Conservation (phyloP, 345 rosid species). For the Litchi chinensis region DNA sequence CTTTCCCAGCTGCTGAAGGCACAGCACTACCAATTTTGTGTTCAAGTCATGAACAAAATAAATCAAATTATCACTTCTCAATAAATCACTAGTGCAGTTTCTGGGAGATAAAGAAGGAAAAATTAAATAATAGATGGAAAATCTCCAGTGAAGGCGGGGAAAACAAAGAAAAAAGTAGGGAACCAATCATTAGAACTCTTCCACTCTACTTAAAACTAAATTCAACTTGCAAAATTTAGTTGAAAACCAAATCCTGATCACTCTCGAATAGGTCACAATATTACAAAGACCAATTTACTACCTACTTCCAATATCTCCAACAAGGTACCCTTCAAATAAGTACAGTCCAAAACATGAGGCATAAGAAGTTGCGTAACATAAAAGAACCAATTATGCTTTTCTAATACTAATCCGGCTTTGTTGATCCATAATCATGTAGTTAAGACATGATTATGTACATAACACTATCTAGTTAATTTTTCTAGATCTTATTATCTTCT, state of each 20-base stretch:
- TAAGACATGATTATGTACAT: no score
- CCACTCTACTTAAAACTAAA: not conserved
- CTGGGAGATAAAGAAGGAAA: no score
- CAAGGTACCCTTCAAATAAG: not conserved
- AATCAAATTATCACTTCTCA: not conserved
- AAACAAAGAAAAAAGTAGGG: no score
- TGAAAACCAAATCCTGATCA: not conserved
- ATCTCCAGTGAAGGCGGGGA: no score
- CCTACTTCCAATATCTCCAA: not conserved
- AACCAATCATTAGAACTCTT: not conserved
- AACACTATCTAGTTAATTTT: not conserved
- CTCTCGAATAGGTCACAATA: not conserved
- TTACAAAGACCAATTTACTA: not conserved
- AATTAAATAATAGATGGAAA: no score
- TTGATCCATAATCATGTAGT: not conserved
- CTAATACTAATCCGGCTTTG: not conserved
- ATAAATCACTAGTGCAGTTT: not conserved
- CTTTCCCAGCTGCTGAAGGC: not conserved
- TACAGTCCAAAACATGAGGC: not conserved
- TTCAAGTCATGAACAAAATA: not conserved
- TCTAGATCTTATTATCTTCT: not conserved
- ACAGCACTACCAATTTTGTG: not conserved
- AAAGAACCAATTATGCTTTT: not conserved
- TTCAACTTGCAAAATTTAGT: not conserved
- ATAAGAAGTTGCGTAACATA: not conserved